Conservation (phyloP, 805 yeast genomes). For the Blastobotrys robertii region DNA sequence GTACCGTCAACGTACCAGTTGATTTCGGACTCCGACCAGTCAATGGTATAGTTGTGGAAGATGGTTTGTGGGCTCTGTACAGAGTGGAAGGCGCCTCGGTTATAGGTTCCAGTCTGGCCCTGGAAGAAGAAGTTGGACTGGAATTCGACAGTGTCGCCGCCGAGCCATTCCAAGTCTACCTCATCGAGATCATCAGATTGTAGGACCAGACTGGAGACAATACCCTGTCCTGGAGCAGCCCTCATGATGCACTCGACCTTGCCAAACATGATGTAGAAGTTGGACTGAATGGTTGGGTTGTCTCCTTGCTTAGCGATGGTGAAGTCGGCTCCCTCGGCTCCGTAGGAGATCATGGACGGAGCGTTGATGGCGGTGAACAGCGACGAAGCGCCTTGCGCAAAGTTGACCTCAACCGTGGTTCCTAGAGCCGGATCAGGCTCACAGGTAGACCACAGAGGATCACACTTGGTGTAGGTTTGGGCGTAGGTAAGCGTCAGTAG, state of each 20-base stretch:
- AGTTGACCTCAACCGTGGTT: conserved; percentile 42
- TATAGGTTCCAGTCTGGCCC: conserved; percentile 67
- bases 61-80: conserved; percentile 46
- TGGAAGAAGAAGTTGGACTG: conserved; percentile 69
- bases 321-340: conserved; percentile 49
- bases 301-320: conserved; percentile 54
- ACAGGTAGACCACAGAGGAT: conserved; percentile 37
- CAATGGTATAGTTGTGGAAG: conserved; percentile 71
- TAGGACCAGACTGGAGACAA: conserved; percentile 70
- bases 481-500: conserved; percentile 8
- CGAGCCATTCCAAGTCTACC: conserved; percentile 80
- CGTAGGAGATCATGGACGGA: conserved; percentile 31
- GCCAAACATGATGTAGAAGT: conserved; percentile 84
- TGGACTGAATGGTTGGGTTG: conserved; percentile 68
- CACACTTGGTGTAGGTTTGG: conserved; percentile 30
- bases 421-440: conserved; percentile 54
- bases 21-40: conserved; percentile 62
- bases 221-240: conserved; percentile 70
- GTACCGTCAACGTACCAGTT: conserved; percentile 66
- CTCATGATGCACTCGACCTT: conserved; percentile 59
- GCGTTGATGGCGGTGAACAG: conserved; percentile 15
- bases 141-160: conserved; percentile 63
- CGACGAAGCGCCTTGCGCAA: conserved; percentile 34
- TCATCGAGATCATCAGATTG: conserved; percentile 85
- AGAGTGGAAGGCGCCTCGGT: conserved; percentile 65